Evolutionary conservation across 106 monocot genomes (phyloP).

Genomic region (Agapanthus africanus): DNA sequence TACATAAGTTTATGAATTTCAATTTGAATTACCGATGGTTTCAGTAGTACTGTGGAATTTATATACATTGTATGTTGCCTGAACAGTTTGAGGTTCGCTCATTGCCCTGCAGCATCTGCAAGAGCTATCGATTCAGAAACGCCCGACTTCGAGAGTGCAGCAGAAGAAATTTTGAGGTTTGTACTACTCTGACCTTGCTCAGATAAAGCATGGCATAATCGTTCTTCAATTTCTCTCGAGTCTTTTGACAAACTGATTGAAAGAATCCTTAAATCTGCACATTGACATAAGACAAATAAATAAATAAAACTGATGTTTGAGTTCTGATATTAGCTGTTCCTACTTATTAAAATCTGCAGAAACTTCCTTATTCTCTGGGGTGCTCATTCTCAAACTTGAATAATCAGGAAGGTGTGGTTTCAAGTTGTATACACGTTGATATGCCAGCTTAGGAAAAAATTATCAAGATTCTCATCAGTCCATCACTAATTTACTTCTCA

Average conservation of each 20-base stretch:
- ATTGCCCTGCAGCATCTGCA: slow-evolving; percentile 2
- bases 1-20: not conserved
- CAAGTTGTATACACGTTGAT: no score
- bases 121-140: not conserved
- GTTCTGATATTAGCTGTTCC: no score
- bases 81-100: not conserved
- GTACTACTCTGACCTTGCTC: slow-evolving; percentile 10
- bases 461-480: no score
- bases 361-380: no score
- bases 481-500: no score
- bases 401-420: no score
- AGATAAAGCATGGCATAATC: not conserved
- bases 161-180: slow-evolving; percentile 4
- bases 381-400: no score
- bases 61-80: not conserved
- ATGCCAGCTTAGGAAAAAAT: no score
- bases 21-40: not conserved
- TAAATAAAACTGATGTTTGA: no score
- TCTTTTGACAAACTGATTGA: not conserved
- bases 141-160: not conserved
- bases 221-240: not conserved
- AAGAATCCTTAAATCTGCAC: no score
- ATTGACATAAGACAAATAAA: no score
- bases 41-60: not conserved
- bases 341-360: no score